Evolutionary conservation across 1,284 basidiomycete species (phyloP).

Genomic region (Ganoderma lucidum): DNA sequence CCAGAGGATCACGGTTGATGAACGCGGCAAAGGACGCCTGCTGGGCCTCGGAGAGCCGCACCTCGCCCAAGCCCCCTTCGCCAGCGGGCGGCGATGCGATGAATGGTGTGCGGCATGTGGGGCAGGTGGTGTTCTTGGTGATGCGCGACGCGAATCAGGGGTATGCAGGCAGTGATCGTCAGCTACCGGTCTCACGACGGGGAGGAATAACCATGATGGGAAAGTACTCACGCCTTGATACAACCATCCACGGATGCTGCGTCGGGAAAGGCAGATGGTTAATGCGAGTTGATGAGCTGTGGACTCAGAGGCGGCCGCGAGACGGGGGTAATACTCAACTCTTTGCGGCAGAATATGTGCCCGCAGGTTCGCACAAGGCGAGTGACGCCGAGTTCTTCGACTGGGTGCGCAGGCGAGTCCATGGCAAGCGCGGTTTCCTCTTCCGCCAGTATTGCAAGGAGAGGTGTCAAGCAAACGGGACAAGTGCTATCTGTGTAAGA

Average conservation of each 20-base stretch:
- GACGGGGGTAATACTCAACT: constrained; percentile 49
- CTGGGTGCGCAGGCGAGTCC: constrained; percentile 76
- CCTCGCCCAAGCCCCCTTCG: not conserved
- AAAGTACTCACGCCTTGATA: constrained; percentile 25
- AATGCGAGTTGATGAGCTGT: not conserved
- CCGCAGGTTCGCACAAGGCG: constrained; percentile 66
- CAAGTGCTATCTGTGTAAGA: constrained; percentile 62
- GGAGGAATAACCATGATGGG: not conserved
- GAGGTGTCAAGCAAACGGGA: constrained; percentile 74
- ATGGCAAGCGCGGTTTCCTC: constrained; percentile 75
- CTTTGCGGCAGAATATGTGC: constrained; percentile 78
- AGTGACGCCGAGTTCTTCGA: constrained; percentile 75
- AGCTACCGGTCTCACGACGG: not conserved
- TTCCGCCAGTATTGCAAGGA: constrained; percentile 70
- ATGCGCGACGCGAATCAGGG: not conserved
- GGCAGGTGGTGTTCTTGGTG: constrained; percentile 32
- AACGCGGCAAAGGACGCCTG: constrained; percentile 16
- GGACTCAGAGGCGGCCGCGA: not conserved
- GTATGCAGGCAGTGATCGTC: not conserved
- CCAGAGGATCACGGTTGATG: constrained; percentile 3
- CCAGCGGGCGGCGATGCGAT: constrained; percentile 9
- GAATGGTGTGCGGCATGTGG: constrained; percentile 35
- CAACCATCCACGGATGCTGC: constrained; percentile 29
- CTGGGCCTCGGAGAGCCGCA: not conserved
- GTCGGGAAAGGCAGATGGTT: not conserved